A percentile compares a stretch with the other conserved stretches of the same genome.
phyloP scores from a whole-genome alignment of 2,329 filamentous ascomycete species.

The Pyrenochaeta sp. region DNA sequence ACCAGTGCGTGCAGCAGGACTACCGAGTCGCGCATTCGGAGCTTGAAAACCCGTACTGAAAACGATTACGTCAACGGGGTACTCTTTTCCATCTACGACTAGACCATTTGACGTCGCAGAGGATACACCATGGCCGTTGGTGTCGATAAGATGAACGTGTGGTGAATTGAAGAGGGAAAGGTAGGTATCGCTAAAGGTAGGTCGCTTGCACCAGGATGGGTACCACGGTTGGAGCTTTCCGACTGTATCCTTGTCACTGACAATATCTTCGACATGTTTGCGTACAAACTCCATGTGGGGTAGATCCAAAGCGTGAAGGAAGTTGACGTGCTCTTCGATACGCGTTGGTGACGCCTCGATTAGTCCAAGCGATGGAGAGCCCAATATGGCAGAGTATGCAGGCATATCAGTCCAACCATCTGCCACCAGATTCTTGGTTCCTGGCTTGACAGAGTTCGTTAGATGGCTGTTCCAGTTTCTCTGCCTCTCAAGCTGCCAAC shows the following conservation, averaged over 20 bases:
- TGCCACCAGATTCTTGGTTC: conserved; percentile 52
- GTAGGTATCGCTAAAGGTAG: conserved; percentile 66
- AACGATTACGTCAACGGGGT: conserved; percentile 56
- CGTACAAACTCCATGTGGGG: conserved; percentile 1
- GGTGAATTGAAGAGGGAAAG: conserved; percentile 64
- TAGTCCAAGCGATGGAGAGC: background rate
- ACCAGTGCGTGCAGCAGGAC: conserved; percentile 28
- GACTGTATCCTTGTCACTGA: conserved; percentile 59
- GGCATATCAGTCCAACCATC: conserved; percentile 57
- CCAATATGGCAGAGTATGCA: conserved; percentile 2
- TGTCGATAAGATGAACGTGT: conserved; percentile 67
- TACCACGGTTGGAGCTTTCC: conserved; percentile 66
- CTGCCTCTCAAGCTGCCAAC: conserved; percentile 60
- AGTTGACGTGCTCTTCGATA: background rate
- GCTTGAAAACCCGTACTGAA: conserved; percentile 54
- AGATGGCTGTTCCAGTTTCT: conserved; percentile 54
- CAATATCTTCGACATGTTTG: conserved; percentile 37
- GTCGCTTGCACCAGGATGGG: conserved; percentile 67
- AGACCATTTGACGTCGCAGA: conserved; percentile 56
- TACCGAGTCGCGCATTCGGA: conserved; percentile 6
- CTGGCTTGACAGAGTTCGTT: conserved; percentile 25
- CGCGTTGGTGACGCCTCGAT: background rate
- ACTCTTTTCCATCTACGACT: conserved; percentile 55
- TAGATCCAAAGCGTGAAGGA: background rate
- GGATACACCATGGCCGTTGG: conserved; percentile 60